These are phyloP conservation scores for Lophium mytilinum DNA, from an alignment of 495 filamentous ascomycete genomes.

Conservation along the genomic window DNA sequence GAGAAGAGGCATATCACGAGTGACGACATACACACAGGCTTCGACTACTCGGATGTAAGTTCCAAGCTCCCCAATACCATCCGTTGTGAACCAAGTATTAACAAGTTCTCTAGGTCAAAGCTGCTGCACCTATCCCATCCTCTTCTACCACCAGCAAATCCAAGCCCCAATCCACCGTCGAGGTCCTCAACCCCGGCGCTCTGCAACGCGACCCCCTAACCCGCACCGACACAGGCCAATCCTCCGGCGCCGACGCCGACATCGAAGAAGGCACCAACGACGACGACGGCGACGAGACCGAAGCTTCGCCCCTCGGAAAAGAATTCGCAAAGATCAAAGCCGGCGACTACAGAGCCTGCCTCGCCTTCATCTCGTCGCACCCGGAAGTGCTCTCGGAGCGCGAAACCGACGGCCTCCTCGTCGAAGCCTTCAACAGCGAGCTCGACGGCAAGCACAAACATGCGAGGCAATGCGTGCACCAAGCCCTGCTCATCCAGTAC, in stretches of 20 bases:
- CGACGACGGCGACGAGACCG: constrained; percentile 62
- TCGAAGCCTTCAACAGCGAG: constrained; percentile 83
- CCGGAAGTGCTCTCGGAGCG: constrained; percentile 72
- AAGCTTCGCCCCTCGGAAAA: constrained; percentile 65
- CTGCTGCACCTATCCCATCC: background rate
- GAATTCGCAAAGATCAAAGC: constrained; percentile 71
- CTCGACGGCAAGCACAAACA: constrained; percentile 65
- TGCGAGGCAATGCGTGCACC: constrained; percentile 85
- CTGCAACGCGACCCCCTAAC: constrained; percentile 28
- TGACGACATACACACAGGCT: constrained; percentile 81
- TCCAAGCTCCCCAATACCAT: too few species aligned
- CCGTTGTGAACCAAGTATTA: too few species aligned
- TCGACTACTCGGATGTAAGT: constrained; percentile 68
- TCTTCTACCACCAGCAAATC: constrained; percentile 7
- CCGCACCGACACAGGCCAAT: constrained; percentile 35
- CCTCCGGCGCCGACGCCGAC: constrained; percentile 55
- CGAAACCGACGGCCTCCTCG: constrained; percentile 83
- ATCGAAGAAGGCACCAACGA: constrained; percentile 46
- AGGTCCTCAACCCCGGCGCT: constrained; percentile 70
- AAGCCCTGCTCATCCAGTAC: constrained; percentile 87
- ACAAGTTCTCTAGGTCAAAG: too few species aligned
- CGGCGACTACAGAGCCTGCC: constrained; percentile 62
- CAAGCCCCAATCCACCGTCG: constrained; percentile 43
- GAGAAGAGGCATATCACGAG: constrained; percentile 89
- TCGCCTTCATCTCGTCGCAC: constrained; percentile 66